phyloP scores from a whole-genome alignment of 2,329 filamentous ascomycete species.

The Zymoseptoria brevis region DNA sequence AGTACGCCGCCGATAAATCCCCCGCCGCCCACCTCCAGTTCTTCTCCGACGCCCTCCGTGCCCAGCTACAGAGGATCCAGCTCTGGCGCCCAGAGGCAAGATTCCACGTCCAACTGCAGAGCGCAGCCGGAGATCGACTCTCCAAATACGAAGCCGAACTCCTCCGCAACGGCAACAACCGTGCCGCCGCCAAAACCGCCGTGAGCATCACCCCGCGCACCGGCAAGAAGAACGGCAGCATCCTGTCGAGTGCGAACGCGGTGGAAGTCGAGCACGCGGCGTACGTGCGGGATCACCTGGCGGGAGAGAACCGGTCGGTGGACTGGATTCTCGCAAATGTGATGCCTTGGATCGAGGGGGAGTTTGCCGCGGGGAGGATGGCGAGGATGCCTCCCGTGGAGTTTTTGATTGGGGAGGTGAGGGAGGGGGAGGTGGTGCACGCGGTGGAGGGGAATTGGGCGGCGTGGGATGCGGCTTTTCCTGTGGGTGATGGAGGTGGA shows the following conservation, averaged over 20 bases:
- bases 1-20: constrained; percentile 19
- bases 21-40: constrained; percentile 2
- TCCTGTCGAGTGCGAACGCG: constrained; percentile 8
- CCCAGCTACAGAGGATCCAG: constrained; percentile 23
- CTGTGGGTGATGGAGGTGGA: background rate
- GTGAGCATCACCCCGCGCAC: constrained; percentile 10
- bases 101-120: constrained; percentile 24
- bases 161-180: constrained; percentile 13
- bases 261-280: constrained; percentile 18
- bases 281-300: constrained; percentile 16
- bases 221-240: constrained; percentile 9
- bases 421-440: constrained; percentile 9
- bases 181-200: constrained; percentile 8
- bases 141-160: constrained; percentile 17
- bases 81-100: constrained; percentile 26
- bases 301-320: constrained; percentile 12
- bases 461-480: background rate
- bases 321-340: constrained; percentile 17
- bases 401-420: constrained; percentile 22
- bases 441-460: background rate
- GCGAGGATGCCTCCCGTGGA: constrained; percentile 24
- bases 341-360: constrained; percentile 18
- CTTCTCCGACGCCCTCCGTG: constrained; percentile 15
- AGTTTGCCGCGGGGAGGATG: constrained; percentile 14
- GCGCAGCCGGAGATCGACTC: constrained; percentile 18